These are phyloP conservation scores for Hysterangium stoloniferum DNA, from an alignment of 768 basidiomycete species.

Conservation along the genomic window DNA sequence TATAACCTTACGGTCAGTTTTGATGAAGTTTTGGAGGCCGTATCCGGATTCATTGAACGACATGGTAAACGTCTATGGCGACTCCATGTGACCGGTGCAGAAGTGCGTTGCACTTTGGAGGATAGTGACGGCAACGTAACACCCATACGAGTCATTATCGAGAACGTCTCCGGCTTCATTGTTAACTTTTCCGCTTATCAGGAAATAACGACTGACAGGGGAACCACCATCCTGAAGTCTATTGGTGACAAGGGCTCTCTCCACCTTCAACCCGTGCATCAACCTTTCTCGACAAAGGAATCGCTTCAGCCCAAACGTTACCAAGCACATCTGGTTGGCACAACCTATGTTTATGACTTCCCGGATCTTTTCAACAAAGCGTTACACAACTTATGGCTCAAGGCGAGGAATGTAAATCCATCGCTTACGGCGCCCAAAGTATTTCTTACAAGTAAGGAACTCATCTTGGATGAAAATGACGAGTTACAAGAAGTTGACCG, in stretches of 20 bases:
- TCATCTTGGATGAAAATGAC: slow-evolving; percentile 91
- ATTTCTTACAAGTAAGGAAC: slow-evolving; percentile 77
- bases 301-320: slow-evolving; percentile 98
- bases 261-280: slow-evolving; percentile 91
- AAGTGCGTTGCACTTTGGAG: slow-evolving; percentile 92
- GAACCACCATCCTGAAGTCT: slow-evolving; percentile 91
- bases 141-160: slow-evolving; percentile 95
- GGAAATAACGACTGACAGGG: slow-evolving; percentile 94
- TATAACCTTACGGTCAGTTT: slow-evolving; percentile 94
- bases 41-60: slow-evolving; percentile 98
- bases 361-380: slow-evolving; percentile 98
- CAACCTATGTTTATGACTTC: slow-evolving; percentile 99
- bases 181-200: slow-evolving; percentile 98
- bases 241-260: slow-evolving; percentile 97
- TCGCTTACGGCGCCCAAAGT: slow-evolving; percentile 68
- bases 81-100: slow-evolving; percentile 94
- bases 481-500: slow-evolving; percentile 85
- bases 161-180: slow-evolving; percentile 98
- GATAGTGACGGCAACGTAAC: slow-evolving; percentile 92
- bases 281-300: slow-evolving; percentile 93
- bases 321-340: slow-evolving; percentile 96
- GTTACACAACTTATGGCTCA: slow-evolving; percentile 85
- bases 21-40: slow-evolving; percentile 93
- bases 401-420: slow-evolving; percentile 55
- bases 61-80: slow-evolving; percentile 99